Conservation (phyloP, 352 stramenopile species). For the Phytophthora pseudosyringae region DNA sequence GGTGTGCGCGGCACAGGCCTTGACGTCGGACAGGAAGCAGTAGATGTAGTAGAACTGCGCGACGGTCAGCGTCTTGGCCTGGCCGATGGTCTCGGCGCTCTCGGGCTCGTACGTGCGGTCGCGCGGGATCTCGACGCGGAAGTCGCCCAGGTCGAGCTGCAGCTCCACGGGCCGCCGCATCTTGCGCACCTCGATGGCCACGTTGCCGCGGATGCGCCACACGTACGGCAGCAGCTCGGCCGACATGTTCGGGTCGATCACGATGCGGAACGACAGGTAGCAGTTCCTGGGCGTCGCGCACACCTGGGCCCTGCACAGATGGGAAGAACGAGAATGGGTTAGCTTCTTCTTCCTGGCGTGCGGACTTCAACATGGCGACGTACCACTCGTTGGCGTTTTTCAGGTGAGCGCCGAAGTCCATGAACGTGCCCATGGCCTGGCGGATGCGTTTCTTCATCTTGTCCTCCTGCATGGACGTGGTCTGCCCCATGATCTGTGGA, state of each 20-base stretch:
- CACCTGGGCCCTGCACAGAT: constrained; percentile 54
- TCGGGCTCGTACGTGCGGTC: constrained; percentile 32
- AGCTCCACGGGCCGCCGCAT: constrained; percentile 58
- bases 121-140: constrained; percentile 30
- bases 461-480: constrained; percentile 70
- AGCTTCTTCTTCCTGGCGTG: neutral
- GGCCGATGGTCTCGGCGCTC: constrained; percentile 56
- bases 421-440: constrained; percentile 73
- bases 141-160: constrained; percentile 33
- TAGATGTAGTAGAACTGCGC: constrained; percentile 87
- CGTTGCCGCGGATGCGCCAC: constrained; percentile 73
- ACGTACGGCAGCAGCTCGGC: constrained; percentile 74
- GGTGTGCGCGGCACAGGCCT: constrained; percentile 66
- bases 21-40: constrained; percentile 80
- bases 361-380: constrained; percentile 25
- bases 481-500: constrained; percentile 62
- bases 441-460: constrained; percentile 77
- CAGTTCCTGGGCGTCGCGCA: constrained; percentile 81
- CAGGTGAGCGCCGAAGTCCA: constrained; percentile 75
- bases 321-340: constrained; percentile 9
- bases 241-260: constrained; percentile 69
- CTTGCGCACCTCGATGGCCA: constrained; percentile 78
- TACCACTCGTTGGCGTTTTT: constrained; percentile 85
- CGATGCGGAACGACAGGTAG: constrained; percentile 74
- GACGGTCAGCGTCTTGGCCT: constrained; percentile 68